Evolutionary conservation across 2,329 filamentous ascomycete genomes (phyloP).

Genomic region (Sclerotinia nivalis): DNA sequence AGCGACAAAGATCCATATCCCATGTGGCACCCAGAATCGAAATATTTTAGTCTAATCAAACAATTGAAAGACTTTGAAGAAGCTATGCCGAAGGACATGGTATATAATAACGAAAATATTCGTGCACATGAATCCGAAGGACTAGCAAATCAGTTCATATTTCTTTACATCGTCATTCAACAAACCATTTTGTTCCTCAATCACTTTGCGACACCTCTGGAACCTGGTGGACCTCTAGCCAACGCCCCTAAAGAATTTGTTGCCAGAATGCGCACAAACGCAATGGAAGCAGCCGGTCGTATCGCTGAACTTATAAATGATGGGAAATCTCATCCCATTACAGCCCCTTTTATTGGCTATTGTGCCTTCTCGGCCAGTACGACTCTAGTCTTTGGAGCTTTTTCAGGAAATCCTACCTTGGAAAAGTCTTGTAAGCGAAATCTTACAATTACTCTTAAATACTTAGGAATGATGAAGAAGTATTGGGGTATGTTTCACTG

Average conservation of each 20-base stretch:
- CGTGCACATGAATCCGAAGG: constrained; percentile 81
- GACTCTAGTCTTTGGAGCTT: constrained; percentile 90
- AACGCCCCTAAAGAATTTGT: constrained; percentile 71
- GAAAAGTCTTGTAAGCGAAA: constrained; percentile 81
- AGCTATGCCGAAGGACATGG: constrained; percentile 68
- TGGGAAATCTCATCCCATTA: constrained; percentile 74
- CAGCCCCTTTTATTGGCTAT: constrained; percentile 92
- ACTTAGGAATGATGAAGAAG: constrained; percentile 90
- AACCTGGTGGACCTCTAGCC: constrained; percentile 62
- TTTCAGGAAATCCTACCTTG: constrained; percentile 76
- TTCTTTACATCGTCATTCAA: constrained; percentile 85
- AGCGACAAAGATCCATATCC: constrained; percentile 74
- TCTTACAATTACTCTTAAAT: constrained; percentile 83
- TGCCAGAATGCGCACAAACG: constrained; percentile 70
- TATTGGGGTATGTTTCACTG: constrained; percentile 99
- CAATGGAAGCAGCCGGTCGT: constrained; percentile 79
- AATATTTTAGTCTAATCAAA: constrained; percentile 68
- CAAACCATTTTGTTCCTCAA: constrained; percentile 91
- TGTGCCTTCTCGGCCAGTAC: constrained; percentile 91
- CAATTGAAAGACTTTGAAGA: constrained; percentile 70
- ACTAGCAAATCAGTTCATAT: constrained; percentile 87
- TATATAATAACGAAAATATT: constrained; percentile 79
- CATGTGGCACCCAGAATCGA: constrained; percentile 81
- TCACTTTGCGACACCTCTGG: constrained; percentile 70
- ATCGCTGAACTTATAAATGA: constrained; percentile 85